Evolutionary conservation across 768 basidiomycete genomes (phyloP), one percentile per base, ranked within the genome.

Genomic region (Naematelia encephala): DNA sequence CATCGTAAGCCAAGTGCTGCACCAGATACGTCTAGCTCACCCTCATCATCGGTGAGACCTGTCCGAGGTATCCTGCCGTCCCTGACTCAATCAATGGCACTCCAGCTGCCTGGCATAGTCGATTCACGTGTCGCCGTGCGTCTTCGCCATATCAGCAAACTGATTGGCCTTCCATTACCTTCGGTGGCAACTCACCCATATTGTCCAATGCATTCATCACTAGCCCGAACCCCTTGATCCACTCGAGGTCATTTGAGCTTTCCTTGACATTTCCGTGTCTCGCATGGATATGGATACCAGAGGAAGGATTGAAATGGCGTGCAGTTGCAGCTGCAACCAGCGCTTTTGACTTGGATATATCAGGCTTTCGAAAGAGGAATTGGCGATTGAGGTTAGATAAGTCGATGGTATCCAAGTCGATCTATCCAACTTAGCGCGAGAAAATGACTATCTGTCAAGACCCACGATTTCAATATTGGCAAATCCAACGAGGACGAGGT

Each of bases 341-440:
- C 1, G 94, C 89, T 80, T 99, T 99, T 69, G 92, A 88, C 71
- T 96, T 89, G 73, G 96, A 96, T 56, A 99, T 88, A 69, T 98
- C 92, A 72, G 94, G 94, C 79, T 97, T 98, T 62, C 84, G 84
- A 80, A 99, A 99, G 42, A 99, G 80, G 76, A 98, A 99, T 69
- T 98, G 94, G 21, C 94, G 84, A 72, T 99, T 99, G 53, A 98
- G 81, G 75, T 99, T 99, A 50, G 91, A 94, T 44, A 99, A 82
- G 81, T 99, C 94, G 76, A 99, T 99, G 19, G 94, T 99, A 78
- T 99, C 94, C 63, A 99, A 82, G 79, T 99, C 94, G 59, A 99
- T 82, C 72, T 79, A 63, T 44, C 0, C 26, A 3, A 27, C 5
- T 46, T 19, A 56, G 27, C 19, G 44, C 19, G n/a, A 2, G 22